Base-by-base conservation (phyloP, 768 basidiomycete species). In the Pulveroboletus ravenelii region DNA sequence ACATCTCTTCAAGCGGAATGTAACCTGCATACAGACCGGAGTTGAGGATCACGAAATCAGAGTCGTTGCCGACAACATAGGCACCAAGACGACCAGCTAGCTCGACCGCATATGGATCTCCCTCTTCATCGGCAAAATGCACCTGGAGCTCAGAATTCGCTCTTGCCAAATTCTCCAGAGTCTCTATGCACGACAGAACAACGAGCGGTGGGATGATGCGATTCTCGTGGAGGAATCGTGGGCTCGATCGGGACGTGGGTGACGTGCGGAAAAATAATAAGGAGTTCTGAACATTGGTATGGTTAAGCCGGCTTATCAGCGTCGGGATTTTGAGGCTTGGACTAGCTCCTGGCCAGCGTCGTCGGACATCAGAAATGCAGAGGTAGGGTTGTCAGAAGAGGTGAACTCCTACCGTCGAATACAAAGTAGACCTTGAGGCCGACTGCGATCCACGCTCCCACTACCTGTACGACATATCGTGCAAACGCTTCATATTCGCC, bases 251-350 rank as follows among this genome's bases (percentile, higher is more conserved):
- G 20, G 89, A 85, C 3, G 67, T 58, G 0, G 74, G 38, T 0
- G 90, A 92, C 1, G 90, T 92, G 27, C 89, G 81, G 65, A 90
- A 93, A 71, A 92, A 93, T 10, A 93, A 70, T 13, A 83, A 72
- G 2, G 80, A 79, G 25, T 79, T 78, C 39, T 85, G 76, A 35
- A 91, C 72, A 51, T 74, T 74, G 10, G 74, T 77, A 58, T 82
- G 77, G 13, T 72, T 74, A 17, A 83, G 68, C 38, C 89, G 82
- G 20, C 75, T 76, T 38, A 82, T 69, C 14, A 82, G 55, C 0
- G 89, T 89, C 6, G 79, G 72, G 56, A 89, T 84, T 68, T 92
- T 92, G 45, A 88, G 68, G n/a, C 72, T 69, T 0, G 89, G 87
- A 45, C 73, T 77, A 30, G 89, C 74, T 20, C 89, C 89, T 92